Conservation (phyloP, 441 rosid genomes). For the Populus trichocarpa region DNA sequence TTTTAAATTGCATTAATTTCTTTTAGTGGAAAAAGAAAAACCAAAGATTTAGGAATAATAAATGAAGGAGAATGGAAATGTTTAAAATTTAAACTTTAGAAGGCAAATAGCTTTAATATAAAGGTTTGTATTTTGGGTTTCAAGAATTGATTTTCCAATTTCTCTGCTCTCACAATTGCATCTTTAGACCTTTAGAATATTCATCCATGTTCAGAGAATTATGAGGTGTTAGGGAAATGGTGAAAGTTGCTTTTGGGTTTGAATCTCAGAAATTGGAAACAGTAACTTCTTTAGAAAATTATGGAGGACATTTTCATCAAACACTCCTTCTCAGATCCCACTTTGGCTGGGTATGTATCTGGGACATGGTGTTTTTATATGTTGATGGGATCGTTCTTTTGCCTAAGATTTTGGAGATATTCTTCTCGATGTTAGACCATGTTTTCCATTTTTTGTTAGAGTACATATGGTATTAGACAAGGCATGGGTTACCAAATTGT, state of each 20-base stretch:
- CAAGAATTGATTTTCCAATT: no score
- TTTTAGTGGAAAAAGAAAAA: neutral
- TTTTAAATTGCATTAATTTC: neutral
- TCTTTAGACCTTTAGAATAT: no score
- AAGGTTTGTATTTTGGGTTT: no score
- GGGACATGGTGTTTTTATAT: neutral
- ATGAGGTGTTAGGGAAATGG: no score
- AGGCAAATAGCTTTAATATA: no score
- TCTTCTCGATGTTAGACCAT: neutral
- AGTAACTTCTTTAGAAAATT: neutral
- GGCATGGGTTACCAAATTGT: neutral
- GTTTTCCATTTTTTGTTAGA: neutral
- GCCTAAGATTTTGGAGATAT: neutral
- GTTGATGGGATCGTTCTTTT: slow-evolving; percentile 1
- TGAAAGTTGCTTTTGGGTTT: no score
- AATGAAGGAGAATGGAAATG: no score
- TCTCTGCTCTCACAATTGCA: no score
- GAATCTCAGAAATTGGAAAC: no score
- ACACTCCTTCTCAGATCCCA: neutral
- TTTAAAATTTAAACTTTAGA: no score
- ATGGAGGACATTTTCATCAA: neutral
- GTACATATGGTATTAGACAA: neutral
- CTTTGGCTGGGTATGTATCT: neutral
- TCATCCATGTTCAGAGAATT: no score
- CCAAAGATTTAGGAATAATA: neutral